Evolutionary conservation across 2,329 filamentous ascomycete genomes (phyloP).

Genomic region (Apiospora phragmitis): DNA sequence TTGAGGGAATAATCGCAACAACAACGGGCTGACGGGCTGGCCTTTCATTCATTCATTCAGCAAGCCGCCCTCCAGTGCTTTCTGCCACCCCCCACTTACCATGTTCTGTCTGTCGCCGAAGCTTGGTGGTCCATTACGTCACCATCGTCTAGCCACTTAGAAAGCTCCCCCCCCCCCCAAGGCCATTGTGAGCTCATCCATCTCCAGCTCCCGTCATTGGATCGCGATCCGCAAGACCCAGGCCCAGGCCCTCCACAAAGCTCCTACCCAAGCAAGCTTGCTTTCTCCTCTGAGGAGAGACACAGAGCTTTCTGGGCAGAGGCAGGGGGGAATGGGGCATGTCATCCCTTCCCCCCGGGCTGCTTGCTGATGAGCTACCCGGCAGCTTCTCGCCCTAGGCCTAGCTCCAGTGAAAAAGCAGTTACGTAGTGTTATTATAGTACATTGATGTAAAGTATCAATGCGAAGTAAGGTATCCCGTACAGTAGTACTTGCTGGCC

Average conservation of each 20-base stretch:
- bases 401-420: not conserved
- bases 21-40: not conserved
- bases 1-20: not conserved
- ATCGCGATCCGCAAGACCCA: not conserved
- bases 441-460: not conserved
- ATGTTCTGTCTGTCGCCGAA: not conserved
- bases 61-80: not conserved
- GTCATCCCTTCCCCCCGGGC: not conserved
- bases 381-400: not conserved
- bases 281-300: not conserved
- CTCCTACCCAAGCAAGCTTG: not conserved
- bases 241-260: not conserved
- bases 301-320: not conserved
- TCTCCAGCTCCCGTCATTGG: conserved; percentile 2
- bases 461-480: not conserved
- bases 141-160: conserved; percentile 10
- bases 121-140: conserved; percentile 15
- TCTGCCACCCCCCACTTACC: not conserved
- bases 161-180: not conserved
- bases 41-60: not conserved
- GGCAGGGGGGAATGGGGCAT: not conserved
- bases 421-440: not conserved
- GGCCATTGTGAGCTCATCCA: not conserved
- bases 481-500: not conserved
- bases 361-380: not conserved